Conservation (phyloP, 371 early-diverging fungal species). For the Nosema bombycis region DNA sequence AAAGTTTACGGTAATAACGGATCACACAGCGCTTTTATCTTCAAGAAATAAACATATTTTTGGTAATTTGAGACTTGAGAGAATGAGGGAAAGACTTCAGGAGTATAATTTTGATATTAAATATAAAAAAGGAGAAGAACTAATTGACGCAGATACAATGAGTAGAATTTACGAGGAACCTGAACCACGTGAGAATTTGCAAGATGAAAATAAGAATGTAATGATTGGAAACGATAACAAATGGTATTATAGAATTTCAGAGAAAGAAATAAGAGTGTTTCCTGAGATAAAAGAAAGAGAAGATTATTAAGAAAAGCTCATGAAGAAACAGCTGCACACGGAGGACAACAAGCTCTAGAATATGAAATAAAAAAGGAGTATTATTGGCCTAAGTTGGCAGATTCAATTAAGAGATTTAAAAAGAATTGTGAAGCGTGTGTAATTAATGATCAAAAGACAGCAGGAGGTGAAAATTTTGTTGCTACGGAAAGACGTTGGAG, state of each 20-base stretch:
- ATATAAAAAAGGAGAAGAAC: slow-evolving; percentile 8
- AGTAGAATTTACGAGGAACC: slow-evolving; percentile 30
- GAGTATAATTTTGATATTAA: not conserved
- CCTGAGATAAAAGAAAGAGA: slow-evolving; percentile 8
- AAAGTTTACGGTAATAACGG: not conserved
- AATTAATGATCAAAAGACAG: slow-evolving; percentile 23
- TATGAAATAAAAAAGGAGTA: slow-evolving; percentile 14
- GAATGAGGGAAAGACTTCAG: slow-evolving; percentile 2
- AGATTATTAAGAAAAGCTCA: slow-evolving; percentile 1
- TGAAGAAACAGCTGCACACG: slow-evolving; percentile 20
- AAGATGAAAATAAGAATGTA: not conserved
- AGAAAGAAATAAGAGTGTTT: not conserved
- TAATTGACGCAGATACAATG: slow-evolving; percentile 38
- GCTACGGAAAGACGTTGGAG: not conserved
- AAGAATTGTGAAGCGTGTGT: slow-evolving; percentile 30
- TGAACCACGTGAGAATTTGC: not conserved
- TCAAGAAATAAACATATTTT: slow-evolving; percentile 21
- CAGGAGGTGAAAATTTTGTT: not conserved
- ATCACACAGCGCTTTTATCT: not conserved
- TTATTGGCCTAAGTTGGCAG: slow-evolving; percentile 33
- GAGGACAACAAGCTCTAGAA: slow-evolving; percentile 7
- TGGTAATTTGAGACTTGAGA: slow-evolving; percentile 27
- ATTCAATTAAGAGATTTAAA: slow-evolving; percentile 3
- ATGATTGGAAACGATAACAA: not conserved
- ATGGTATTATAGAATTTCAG: not conserved